Evolutionary conservation across 352 stramenopile genomes (phyloP), one percentile per base, ranked within the genome.

Genomic region (Phytophthora sansomeana): DNA sequence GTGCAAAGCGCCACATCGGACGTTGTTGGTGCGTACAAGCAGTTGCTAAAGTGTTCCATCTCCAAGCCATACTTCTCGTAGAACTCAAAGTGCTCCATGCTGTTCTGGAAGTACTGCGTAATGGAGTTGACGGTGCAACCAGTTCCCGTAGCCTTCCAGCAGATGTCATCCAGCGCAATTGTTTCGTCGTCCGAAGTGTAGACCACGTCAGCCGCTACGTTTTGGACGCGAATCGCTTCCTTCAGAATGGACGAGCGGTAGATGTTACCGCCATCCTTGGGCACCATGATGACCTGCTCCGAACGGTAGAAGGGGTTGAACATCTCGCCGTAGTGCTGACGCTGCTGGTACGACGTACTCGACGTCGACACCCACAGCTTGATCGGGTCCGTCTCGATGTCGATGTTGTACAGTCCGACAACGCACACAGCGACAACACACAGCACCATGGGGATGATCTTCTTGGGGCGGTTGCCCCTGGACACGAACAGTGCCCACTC

Each of bases 231-330:
- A 24, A 90, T 82, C 0, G 81, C 65, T 49, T 87, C 81, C 17
- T 80, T 84, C 26, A 90, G 46, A 30, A 87, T 80, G 13, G 71
- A 67, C 4, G 67, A 77, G 24, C 81, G 78, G 50, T 74, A 80
- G 41, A 90, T 85, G 54, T 59, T 74, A 2, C 81, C 81, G 24
- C 81, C 83, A 21, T 90, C 81, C 60, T 89, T 90, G 1, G 78
- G 78, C 24, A 84, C 83, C 47, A 92, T 32, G 46, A 92, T 87
- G 28, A 90, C 42, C 49, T 92, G 81, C 49, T 87, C 77, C n/a
- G 83, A 76, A 14, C 83, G 80, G 68, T 90, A 92, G 65, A 92
- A 92, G 4, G 83, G 83, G 54, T 80, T 83, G 49, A 92, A 92
- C 8, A 89, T 67, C 5, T 89, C 55, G 21, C 75, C 81, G 44